These are phyloP conservation scores for Lumnitzera littorea DNA, from an alignment of 345 rosid genomes.

Conservation along the genomic window DNA sequence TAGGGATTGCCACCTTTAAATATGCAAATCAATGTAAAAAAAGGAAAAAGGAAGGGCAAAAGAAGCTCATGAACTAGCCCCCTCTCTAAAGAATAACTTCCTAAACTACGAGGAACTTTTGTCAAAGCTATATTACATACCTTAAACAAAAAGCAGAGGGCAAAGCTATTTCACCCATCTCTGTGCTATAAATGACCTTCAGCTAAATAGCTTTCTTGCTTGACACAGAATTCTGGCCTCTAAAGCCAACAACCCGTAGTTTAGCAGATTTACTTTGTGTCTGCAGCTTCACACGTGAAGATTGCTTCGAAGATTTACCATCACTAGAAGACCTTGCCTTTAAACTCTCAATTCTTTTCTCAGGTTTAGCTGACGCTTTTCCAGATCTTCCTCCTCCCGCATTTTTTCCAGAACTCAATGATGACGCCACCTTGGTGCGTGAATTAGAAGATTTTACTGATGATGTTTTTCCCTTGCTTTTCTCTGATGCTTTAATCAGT, in stretches of 20 bases:
- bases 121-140: too few relatives aligned
- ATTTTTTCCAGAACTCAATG: constrained; percentile 22
- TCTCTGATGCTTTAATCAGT: constrained; percentile 26
- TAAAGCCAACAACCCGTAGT: constrained; percentile 68
- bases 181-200: constrained; percentile 16
- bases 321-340: constrained; percentile 18
- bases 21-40: too few relatives aligned
- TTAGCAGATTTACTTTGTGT: constrained; percentile 26
- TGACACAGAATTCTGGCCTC: constrained; percentile 52
- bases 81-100: too few relatives aligned
- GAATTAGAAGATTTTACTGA: constrained; percentile 14
- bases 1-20: too few relatives aligned
- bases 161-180: too few relatives aligned
- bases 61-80: too few relatives aligned
- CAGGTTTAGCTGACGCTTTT: constrained; percentile 29
- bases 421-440: constrained; percentile 15
- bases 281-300: constrained; percentile 20
- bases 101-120: too few relatives aligned
- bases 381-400: constrained; percentile 26
- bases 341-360: constrained; percentile 17
- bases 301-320: constrained; percentile 10
- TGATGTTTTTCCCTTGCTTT: constrained; percentile 23
- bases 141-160: too few relatives aligned
- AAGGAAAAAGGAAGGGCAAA: too few relatives aligned
- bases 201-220: constrained; percentile 33